Conservation (phyloP, 1,284 basidiomycete species). For the Singerocomus inundabilis region DNA sequence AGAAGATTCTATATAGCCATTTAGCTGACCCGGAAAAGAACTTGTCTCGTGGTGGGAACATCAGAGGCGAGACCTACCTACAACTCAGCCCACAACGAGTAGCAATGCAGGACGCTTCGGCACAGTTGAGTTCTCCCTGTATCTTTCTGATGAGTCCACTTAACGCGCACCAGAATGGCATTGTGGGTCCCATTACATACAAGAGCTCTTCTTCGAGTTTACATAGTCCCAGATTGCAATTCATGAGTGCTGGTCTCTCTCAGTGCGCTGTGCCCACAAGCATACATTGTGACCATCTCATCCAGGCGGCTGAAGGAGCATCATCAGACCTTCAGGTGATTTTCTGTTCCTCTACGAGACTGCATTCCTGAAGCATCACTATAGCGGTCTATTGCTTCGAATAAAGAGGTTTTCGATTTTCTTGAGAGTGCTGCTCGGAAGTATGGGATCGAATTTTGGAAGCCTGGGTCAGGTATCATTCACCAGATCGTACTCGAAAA, state of each 20-base stretch:
- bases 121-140: slow-evolving; percentile 64
- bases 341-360: background rate
- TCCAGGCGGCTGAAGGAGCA: slow-evolving; percentile 86
- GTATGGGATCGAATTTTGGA: slow-evolving; percentile 96
- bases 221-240: slow-evolving; percentile 73
- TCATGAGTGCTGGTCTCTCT: slow-evolving; percentile 94
- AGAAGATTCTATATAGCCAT: slow-evolving; percentile 98
- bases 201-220: slow-evolving; percentile 3
- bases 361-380: slow-evolving; percentile 2
- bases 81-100: slow-evolving; percentile 92
- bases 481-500: slow-evolving; percentile 99
- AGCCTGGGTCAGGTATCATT: slow-evolving; percentile 93
- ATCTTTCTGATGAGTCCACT: slow-evolving; percentile 7
- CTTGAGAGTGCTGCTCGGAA: slow-evolving; percentile 92
- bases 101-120: slow-evolving; percentile 99
- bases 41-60: slow-evolving; percentile 62
- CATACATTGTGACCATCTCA: slow-evolving; percentile 98
- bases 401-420: slow-evolving; percentile 98
- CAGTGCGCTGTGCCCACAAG: slow-evolving; percentile 83
- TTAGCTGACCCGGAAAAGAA: slow-evolving; percentile 77
- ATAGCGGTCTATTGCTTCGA: slow-evolving; percentile 82
- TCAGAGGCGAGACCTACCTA: slow-evolving; percentile 88
- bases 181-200: slow-evolving; percentile 46
- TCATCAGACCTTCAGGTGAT: slow-evolving; percentile 75
- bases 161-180: slow-evolving; percentile 61